Base-by-base conservation (phyloP, 2,329 filamentous ascomycete genomes). In the Alternaria triticina region DNA sequence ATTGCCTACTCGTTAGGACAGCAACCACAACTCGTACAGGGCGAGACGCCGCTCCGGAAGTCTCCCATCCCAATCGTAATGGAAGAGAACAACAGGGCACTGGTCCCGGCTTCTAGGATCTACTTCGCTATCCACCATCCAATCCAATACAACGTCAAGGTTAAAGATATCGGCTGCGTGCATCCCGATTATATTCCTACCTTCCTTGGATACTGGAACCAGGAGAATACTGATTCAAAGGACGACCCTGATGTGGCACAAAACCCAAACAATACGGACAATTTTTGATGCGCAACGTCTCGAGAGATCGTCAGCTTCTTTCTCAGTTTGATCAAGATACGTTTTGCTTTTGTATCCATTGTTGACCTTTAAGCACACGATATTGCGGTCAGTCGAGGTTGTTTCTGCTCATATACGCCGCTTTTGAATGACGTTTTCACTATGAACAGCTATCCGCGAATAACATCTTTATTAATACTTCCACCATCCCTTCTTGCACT, bases 81-180 rank as follows among this genome's bases (percentile, higher is more conserved):
- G 56, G 25, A 28, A 1, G 9, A 10, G 2, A 33, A 22, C 11
- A 51, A 50, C 13, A 9, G 3, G 5, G 7, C 52, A 0, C 28
- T 64, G 3, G 5, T 2, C 1, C 3, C 13, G 1, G 46, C 51
- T 2, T 57, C 57, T 0, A 51, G 61, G 1, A 63, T 63, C 6
- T 63, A 30, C 44, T 63, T 59, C 17, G 61, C 50, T 4, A 60
- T 63, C 6, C 61, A 63, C 7, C 56, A 63, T 3, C 61, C 61
- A 0, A 55, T 63, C 3, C 56, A 60, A 6, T 56, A 59, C 13
- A 54, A 59, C 5, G 55, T 62, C 5, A 62, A 62, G 11, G 60
- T 61, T 0, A 57, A 61, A 23, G 5, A 54, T 2, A 1, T 62
- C 1, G 55, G 55, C 13, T 4, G 36, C 10, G 60, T 62, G 0